These are phyloP conservation scores for Geotrichum fermentans DNA, from an alignment of 1,139 yeast species.

Conservation along the genomic window DNA sequence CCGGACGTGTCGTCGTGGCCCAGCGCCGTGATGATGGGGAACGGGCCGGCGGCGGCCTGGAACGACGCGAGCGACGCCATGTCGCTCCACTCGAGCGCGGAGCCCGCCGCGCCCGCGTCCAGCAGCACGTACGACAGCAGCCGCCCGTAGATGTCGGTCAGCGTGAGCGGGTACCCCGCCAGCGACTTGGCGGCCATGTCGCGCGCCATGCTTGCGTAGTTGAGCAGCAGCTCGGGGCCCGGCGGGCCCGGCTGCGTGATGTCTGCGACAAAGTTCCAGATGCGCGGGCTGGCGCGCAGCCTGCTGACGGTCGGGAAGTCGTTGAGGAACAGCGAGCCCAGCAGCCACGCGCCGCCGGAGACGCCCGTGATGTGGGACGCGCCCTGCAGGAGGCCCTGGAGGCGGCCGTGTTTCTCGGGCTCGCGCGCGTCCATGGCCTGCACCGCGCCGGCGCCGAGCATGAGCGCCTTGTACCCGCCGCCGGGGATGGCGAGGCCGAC, in stretches of 20 bases:
- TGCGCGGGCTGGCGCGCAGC: constrained; percentile 44
- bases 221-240: constrained; percentile 40
- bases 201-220: constrained; percentile 45
- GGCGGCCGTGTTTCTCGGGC: constrained; percentile 48
- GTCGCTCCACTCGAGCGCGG: constrained; percentile 61
- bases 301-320: constrained; percentile 71
- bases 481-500: constrained; percentile 73
- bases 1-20: constrained; percentile 54
- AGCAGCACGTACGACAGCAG: constrained; percentile 69
- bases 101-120: constrained; percentile 49
- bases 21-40: constrained; percentile 73
- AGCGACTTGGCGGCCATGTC: constrained; percentile 52
- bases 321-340: constrained; percentile 71
- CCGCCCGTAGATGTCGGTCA: constrained; percentile 88
- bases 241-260: constrained; percentile 8
- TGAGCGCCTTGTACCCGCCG: constrained; percentile 81
- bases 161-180: constrained; percentile 64
- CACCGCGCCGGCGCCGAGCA: constrained; percentile 71
- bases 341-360: constrained; percentile 83
- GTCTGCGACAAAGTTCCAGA: constrained; percentile 63
- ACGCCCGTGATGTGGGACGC: constrained; percentile 72
- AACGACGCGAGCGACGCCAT: constrained; percentile 50
- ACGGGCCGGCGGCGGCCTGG: constrained; percentile 63
- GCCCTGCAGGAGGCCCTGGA: constrained; percentile 73
- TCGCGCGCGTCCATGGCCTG: constrained; percentile 68